These are phyloP conservation scores for Pestalotiopsis sp. DNA, from an alignment of 2,329 filamentous ascomycete species.

Conservation along the genomic window DNA sequence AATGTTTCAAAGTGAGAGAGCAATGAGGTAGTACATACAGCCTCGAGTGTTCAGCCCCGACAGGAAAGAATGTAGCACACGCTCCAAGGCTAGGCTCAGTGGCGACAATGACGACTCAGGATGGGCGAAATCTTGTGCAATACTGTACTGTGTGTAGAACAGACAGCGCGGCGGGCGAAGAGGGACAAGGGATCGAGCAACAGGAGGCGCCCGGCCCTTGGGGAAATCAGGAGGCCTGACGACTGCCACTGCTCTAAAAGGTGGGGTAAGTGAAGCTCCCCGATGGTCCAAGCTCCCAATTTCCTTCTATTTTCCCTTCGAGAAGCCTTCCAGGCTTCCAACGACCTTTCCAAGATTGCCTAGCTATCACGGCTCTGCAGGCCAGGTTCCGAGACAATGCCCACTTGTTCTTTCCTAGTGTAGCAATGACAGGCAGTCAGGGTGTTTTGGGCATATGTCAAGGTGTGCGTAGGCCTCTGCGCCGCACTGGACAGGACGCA, in stretches of 20 bases:
- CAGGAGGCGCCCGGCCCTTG: not conserved
- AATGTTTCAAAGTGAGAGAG: not conserved
- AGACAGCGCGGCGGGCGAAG: not conserved
- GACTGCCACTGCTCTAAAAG: constrained; percentile 9
- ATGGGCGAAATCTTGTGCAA: not conserved
- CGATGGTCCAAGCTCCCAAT: constrained; percentile 9
- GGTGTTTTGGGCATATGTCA: not conserved
- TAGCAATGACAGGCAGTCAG: not conserved
- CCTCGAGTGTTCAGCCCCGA: not conserved
- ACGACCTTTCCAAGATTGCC: constrained; percentile 2
- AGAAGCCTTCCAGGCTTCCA: constrained; percentile 9
- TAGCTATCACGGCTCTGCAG: not conserved
- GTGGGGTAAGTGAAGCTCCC: not conserved
- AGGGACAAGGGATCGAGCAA: not conserved
- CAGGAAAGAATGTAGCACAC: not conserved
- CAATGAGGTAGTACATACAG: not conserved
- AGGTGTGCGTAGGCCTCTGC: not conserved
- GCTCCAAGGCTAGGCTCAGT: not conserved
- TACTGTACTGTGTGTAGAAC: not conserved
- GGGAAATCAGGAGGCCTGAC: constrained; percentile 1
- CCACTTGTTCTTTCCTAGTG: not conserved
- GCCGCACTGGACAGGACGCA: not conserved
- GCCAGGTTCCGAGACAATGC: not conserved
- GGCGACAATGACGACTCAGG: constrained; percentile 10
- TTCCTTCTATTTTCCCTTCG: constrained; percentile 11